These are phyloP conservation scores for Fusarium stilboides DNA, from an alignment of 2,329 filamentous ascomycete species.

Conservation along the genomic window DNA sequence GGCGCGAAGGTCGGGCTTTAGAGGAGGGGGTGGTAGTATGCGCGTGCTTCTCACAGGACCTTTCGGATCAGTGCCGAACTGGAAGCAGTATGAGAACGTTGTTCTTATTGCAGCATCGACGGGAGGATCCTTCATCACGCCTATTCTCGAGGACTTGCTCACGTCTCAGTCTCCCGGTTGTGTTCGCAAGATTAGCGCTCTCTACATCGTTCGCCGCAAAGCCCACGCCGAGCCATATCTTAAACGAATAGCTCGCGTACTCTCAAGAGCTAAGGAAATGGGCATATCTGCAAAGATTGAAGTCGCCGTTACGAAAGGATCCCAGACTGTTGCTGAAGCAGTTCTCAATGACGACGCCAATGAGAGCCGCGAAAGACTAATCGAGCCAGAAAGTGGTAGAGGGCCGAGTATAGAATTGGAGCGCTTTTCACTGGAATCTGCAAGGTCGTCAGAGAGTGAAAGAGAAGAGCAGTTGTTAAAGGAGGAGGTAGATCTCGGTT, in stretches of 20 bases:
- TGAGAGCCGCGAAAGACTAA: conserved; percentile 45
- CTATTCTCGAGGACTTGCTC: conserved; percentile 44
- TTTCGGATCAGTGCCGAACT: conserved; percentile 43
- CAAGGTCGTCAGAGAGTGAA: conserved; percentile 27
- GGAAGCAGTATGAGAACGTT: conserved; percentile 47
- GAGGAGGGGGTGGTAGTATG: conserved; percentile 29
- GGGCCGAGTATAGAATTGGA: conserved; percentile 41
- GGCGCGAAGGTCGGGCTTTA: conserved; percentile 36
- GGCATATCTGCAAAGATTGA: conserved; percentile 42
- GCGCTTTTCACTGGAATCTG: conserved; percentile 46
- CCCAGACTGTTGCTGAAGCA: conserved; percentile 4
- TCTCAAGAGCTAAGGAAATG: conserved; percentile 45
- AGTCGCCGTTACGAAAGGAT: conserved; percentile 41
- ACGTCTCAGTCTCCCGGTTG: conserved; percentile 39
- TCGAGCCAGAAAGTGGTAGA: conserved; percentile 29
- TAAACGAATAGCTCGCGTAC: conserved; percentile 23
- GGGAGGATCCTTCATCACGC: conserved; percentile 45
- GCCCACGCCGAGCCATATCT: conserved; percentile 43
- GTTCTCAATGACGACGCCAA: conserved; percentile 21
- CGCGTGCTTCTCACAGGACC: conserved; percentile 45
- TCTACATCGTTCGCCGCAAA: conserved; percentile 43
- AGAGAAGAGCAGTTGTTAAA: conserved; percentile 45
- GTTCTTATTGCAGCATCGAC: conserved; percentile 45
- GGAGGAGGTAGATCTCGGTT: conserved; percentile 44
- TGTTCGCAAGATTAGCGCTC: conserved; percentile 42